Evolutionary conservation across 139 green algal genomes (phyloP), one percentile per base, ranked within the genome.

Genomic region (Chlorella sp.): DNA sequence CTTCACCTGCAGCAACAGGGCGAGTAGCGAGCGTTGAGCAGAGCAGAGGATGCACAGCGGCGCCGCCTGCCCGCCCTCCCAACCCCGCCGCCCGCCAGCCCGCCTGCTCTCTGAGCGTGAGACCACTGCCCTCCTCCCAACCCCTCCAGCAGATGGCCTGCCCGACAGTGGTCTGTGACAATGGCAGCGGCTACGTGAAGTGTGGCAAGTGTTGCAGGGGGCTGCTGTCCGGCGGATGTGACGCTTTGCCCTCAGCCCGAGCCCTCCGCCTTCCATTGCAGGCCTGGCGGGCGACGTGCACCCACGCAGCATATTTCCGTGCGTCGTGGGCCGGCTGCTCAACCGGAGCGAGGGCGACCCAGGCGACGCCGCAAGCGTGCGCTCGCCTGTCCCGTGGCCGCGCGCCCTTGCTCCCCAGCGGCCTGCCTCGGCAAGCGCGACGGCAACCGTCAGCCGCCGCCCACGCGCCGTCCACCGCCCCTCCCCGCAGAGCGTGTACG

Each of bases 271-370:
- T n/a, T 50, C 12, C 8, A n/a, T 5, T 48, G 56, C 21, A 6
- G 87, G 89, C 1, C 91, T 91, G 71, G 84, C 90, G 7, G 90
- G 89, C 2, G 89, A 95, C 53, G 84, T 79, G 51, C 89, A 90
- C 56, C 88, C 90, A 1, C 73, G 77, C 7, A 75, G 67, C 15
- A 46, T 80, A 25, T 90, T 95, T 45, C 90, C 91, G 41, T 92
- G 84, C 76, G 77, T 93, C 17, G 86, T 91, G 25, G 82, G 86
- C 15, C 42, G 77, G 4, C 85, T 80, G 7, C 73, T 82, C 36
- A 55, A 40, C 40, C 6, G 62, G 40, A 29, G 43, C 2, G 17
- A 17, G 17, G 60, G 35, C 7, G 35, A 27, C 7, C 48, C 31
- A 61, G 33, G 25, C 27, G 53, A 27, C 7, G 23, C 27, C 53